These are phyloP conservation scores for Polychaeton citri DNA, from an alignment of 2,329 filamentous ascomycete genomes.

Conservation along the genomic window DNA sequence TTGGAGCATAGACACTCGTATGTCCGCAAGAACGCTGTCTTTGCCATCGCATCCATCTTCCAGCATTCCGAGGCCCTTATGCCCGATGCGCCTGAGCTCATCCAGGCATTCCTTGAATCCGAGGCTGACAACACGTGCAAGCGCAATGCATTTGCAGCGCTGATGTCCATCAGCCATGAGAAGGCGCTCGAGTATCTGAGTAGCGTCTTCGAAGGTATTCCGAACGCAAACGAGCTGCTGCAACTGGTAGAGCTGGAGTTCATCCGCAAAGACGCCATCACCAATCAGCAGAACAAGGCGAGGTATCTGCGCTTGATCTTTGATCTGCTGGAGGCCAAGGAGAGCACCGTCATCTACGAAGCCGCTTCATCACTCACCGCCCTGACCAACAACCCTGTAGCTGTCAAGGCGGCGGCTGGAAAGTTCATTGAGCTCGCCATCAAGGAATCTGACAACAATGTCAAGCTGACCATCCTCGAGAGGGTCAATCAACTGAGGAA, in stretches of 20 bases:
- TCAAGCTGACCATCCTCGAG: slow-evolving; percentile 95
- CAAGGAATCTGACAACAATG: slow-evolving; percentile 97
- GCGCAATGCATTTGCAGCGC: slow-evolving; percentile 88
- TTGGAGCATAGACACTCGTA: slow-evolving; percentile 95
- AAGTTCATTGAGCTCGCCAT: slow-evolving; percentile 97
- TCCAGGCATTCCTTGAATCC: slow-evolving; percentile 74
- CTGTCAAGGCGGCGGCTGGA: slow-evolving; percentile 86
- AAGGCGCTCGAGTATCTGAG: slow-evolving; percentile 81
- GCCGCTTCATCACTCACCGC: slow-evolving; percentile 89
- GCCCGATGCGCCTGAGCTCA: slow-evolving; percentile 86
- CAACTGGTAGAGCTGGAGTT: slow-evolving; percentile 94
- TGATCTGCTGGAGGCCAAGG: slow-evolving; percentile 81
- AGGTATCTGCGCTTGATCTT: slow-evolving; percentile 91
- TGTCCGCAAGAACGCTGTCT: slow-evolving; percentile 95
- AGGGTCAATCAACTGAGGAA: slow-evolving; percentile 77
- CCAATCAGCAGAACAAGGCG: slow-evolving; percentile 91
- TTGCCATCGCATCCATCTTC: slow-evolving; percentile 84
- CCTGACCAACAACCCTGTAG: slow-evolving; percentile 89
- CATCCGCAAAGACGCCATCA: slow-evolving; percentile 91
- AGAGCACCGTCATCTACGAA: slow-evolving; percentile 94
- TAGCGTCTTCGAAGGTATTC: slow-evolving; percentile 80
- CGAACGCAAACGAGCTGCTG: slow-evolving; percentile 85
- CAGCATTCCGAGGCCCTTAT: slow-evolving; percentile 83
- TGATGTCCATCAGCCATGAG: slow-evolving; percentile 84
- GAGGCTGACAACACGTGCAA: slow-evolving; percentile 95